These are phyloP conservation scores for Nevesoporus exiguus DNA, from an alignment of 768 basidiomycete genomes.

Conservation along the genomic window DNA sequence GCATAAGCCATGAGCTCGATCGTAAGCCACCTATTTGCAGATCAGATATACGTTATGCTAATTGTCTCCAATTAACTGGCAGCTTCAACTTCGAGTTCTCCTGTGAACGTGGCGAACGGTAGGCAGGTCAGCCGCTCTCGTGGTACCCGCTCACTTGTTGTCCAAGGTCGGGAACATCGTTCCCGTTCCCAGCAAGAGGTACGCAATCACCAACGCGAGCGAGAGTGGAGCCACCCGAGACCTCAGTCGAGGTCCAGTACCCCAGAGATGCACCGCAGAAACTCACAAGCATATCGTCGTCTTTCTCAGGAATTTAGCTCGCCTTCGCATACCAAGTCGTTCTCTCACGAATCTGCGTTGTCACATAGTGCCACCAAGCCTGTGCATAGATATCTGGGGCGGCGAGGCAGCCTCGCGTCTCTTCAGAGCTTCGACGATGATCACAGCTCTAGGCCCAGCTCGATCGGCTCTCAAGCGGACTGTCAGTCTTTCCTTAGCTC, in stretches of 20 bases:
- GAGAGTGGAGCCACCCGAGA: constrained; percentile 44
- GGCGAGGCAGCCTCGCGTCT: constrained; percentile 40
- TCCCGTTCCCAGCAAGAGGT: constrained; percentile 25
- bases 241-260: constrained; percentile 23
- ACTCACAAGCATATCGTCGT: constrained; percentile 27
- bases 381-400: constrained; percentile 12
- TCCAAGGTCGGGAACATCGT: constrained; percentile 29
- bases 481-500: constrained; percentile 36
- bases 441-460: constrained; percentile 42
- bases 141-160: constrained; percentile 1
- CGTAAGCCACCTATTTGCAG: constrained; percentile 12
- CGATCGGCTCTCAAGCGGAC: constrained; percentile 48
- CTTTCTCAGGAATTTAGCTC: constrained; percentile 29
- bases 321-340: constrained; percentile 21
- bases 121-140: constrained; percentile 16
- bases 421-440: constrained; percentile 41
- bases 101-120: constrained; percentile 16
- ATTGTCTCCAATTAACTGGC: background rate
- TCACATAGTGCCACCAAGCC: constrained; percentile 9
- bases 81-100: constrained; percentile 32
- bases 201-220: constrained; percentile 42
- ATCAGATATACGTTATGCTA: background rate
- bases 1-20: constrained; percentile 11
- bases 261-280: constrained; percentile 25
- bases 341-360: constrained; percentile 15